Evolutionary conservation across 805 yeast species (phyloP).

Genomic region (Saccharomycopsis synnaedendra): DNA sequence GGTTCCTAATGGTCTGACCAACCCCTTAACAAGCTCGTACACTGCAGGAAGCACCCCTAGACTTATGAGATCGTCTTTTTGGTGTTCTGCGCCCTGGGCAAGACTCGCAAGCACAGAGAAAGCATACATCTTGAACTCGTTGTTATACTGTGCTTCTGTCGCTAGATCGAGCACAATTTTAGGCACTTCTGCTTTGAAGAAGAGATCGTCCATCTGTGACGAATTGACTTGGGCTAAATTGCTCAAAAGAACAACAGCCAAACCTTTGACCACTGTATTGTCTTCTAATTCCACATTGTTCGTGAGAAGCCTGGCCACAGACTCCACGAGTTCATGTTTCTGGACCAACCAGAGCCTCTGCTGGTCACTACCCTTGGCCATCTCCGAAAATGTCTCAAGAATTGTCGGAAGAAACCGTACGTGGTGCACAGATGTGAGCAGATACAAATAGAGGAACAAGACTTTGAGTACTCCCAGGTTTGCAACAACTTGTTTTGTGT

Average conservation of each 20-base stretch:
- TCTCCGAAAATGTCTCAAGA: constrained; percentile 5
- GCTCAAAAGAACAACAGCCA: constrained; percentile 5
- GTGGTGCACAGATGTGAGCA: constrained; percentile 3
- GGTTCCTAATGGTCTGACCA: not conserved
- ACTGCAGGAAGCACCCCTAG: constrained; percentile 7
- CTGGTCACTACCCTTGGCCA: constrained; percentile 10
- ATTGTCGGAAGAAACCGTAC: constrained; percentile 4
- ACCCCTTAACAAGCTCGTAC: not conserved
- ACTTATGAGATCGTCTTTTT: constrained; percentile 7
- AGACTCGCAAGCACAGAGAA: constrained; percentile 6
- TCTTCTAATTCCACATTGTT: constrained; percentile 1
- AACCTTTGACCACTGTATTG: constrained; percentile 3
- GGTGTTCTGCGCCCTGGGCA: constrained; percentile 8
- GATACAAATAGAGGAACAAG: constrained; percentile 9
- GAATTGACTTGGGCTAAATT: constrained; percentile 2
- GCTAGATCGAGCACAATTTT: constrained; percentile 7
- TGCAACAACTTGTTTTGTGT: constrained; percentile 9
- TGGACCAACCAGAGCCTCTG: constrained; percentile 8
- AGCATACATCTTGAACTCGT: constrained; percentile 2
- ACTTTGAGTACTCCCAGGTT: constrained; percentile 10
- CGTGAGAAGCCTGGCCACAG: constrained; percentile 1
- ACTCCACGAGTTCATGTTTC: constrained; percentile 9
- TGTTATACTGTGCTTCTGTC: constrained; percentile 1
- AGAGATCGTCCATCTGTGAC: constrained; percentile 3
- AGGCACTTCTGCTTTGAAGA: constrained; percentile 5